These are phyloP conservation scores for Talaromyces sp. DNA, from an alignment of 2,329 filamentous ascomycete species.

Conservation along the genomic window DNA sequence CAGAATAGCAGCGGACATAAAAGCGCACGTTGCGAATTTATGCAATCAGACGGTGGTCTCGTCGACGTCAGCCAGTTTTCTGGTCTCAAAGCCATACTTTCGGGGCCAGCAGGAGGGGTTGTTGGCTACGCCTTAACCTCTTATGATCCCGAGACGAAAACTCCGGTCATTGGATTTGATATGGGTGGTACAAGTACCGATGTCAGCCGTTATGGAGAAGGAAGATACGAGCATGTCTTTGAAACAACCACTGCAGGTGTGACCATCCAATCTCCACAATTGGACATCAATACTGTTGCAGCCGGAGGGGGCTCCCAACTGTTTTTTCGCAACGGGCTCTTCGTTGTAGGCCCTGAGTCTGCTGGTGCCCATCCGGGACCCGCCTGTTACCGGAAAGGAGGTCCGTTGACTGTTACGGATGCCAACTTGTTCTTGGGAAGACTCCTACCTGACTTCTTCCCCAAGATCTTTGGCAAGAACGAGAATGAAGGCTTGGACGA, in stretches of 20 bases:
- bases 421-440: constrained; percentile 86
- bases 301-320: constrained; percentile 75
- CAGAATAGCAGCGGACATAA: constrained; percentile 63
- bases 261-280: constrained; percentile 81
- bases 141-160: constrained; percentile 75
- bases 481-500: constrained; percentile 80
- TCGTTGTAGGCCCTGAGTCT: constrained; percentile 88
- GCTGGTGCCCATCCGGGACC: constrained; percentile 89
- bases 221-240: constrained; percentile 86
- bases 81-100: constrained; percentile 79
- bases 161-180: constrained; percentile 85
- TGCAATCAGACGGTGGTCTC: constrained; percentile 79
- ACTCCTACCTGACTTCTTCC: constrained; percentile 87
- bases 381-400: constrained; percentile 88
- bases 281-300: constrained; percentile 90
- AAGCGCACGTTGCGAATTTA: constrained; percentile 84
- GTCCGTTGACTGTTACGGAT: constrained; percentile 86
- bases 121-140: constrained; percentile 88
- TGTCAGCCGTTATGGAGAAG: constrained; percentile 78
- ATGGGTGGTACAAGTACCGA: constrained; percentile 93
- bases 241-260: constrained; percentile 88
- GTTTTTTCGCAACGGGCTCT: constrained; percentile 70
- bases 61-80: constrained; percentile 62
- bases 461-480: constrained; percentile 89
- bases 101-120: constrained; percentile 87